A percentile compares a stretch with the other conserved stretches of the same genome.
phyloP scores from a whole-genome alignment of 139 green algal species.

The Microglena sp. region DNA sequence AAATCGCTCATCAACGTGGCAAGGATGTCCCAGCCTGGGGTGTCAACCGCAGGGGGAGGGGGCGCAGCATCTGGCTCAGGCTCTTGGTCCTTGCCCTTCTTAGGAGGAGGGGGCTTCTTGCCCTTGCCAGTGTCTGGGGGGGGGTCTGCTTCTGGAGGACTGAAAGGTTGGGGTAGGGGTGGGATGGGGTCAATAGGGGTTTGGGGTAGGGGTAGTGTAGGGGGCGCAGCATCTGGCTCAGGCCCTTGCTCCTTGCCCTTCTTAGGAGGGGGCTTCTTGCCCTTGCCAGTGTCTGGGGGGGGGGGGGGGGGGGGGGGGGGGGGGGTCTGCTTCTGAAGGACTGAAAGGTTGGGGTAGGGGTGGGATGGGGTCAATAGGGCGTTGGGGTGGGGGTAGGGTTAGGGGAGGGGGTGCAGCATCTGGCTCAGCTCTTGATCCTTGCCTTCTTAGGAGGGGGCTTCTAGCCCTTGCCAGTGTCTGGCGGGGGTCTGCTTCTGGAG shows the following conservation, averaged over 20 bases:
- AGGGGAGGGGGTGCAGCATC: slow-evolving; percentile 6
- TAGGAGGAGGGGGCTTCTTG: slow-evolving; percentile 2
- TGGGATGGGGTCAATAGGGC: too few species aligned
- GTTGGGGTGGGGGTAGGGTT: too few species aligned
- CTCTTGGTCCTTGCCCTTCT: slow-evolving; percentile 14
- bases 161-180: too few species aligned
- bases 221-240: slow-evolving; percentile 5
- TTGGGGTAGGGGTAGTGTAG: too few species aligned
- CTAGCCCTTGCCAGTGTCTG: background rate
- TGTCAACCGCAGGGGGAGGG: slow-evolving; percentile 9
- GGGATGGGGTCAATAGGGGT: too few species aligned
- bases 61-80: slow-evolving; percentile 6
- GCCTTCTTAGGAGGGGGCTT: slow-evolving; percentile 1
- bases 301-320: too few species aligned
- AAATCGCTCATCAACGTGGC: background rate
- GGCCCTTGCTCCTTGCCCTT: slow-evolving; percentile 14
- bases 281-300: background rate
- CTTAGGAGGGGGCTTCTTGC: slow-evolving; percentile 5
- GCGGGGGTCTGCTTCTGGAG: background rate
- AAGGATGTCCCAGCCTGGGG: slow-evolving; percentile 23
- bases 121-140: background rate
- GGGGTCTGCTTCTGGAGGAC: too few species aligned
- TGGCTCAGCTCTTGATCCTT: slow-evolving; percentile 14
- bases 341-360: too few species aligned
- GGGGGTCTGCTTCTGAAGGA: too few species aligned